Conservation (phyloP, 257 asterid genomes). For the Solanum virginianum region DNA sequence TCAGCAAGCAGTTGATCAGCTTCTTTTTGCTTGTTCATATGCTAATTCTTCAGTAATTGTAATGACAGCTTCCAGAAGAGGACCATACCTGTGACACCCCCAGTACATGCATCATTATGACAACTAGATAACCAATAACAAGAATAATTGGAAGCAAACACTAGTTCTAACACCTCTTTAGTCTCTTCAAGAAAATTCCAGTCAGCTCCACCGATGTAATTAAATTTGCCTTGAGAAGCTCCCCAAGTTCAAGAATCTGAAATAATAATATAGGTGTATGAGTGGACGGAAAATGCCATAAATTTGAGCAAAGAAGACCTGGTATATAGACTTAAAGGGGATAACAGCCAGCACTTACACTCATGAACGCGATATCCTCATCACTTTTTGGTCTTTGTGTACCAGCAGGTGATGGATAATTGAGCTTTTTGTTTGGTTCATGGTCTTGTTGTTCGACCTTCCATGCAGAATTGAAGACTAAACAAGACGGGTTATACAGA, state of each 20-base stretch:
- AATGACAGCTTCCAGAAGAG: conserved; percentile 78
- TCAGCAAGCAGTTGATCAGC: conserved; percentile 67
- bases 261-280: background rate
- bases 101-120: background rate
- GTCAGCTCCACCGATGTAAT: conserved; percentile 75
- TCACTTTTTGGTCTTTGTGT: conserved; percentile 50
- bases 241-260: conserved; percentile 83
- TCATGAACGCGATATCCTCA: conserved; percentile 84
- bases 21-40: conserved; percentile 54
- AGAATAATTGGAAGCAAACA: background rate
- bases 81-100: conserved; percentile 52
- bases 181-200: conserved; percentile 49
- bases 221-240: conserved; percentile 57
- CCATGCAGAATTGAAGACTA: conserved; percentile 67
- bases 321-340: background rate
- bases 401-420: conserved; percentile 34
- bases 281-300: conserved; percentile 1
- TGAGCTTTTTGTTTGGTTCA: conserved; percentile 19
- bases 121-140: background rate
- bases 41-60: conserved; percentile 91
- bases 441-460: conserved; percentile 9
- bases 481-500: conserved; percentile 54
- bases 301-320: background rate
- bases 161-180: conserved; percentile 44
- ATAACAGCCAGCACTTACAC: conserved; percentile 28